A percentile compares a stretch with the other conserved stretches of the same genome.
phyloP scores from a whole-genome alignment of 1,284 basidiomycete genomes.

The Vanrija sp. region DNA sequence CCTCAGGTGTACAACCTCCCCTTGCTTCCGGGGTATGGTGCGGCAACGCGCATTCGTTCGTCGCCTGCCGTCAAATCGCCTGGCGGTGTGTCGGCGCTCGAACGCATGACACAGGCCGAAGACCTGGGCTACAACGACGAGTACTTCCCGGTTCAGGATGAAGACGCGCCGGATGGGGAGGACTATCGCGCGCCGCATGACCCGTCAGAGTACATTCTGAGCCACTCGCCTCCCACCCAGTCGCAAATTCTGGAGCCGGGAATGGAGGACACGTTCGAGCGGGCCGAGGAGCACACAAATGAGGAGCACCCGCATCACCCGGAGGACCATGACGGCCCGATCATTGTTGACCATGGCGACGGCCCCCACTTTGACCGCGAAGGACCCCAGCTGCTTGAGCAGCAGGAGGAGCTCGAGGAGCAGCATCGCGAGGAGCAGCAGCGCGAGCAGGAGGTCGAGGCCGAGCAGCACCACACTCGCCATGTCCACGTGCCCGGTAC shows the following conservation, averaged over 20 bases:
- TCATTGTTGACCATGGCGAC: too few species aligned
- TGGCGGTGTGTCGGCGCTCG: conserved; percentile 59
- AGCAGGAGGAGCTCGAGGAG: neutral
- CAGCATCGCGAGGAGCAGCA: conserved; percentile 4
- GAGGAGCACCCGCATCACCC: neutral
- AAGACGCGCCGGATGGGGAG: conserved; percentile 15
- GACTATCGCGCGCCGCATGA: conserved; percentile 20
- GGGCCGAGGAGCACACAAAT: neutral
- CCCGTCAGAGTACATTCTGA: conserved; percentile 46
- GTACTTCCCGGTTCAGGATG: conserved; percentile 58
- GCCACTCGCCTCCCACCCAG: conserved; percentile 32
- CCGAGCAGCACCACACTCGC: neutral
- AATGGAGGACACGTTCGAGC: conserved; percentile 2
- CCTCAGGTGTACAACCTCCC: conserved; percentile 82
- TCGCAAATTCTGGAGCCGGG: conserved; percentile 3
- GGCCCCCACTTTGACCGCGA: neutral
- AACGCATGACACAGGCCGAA: conserved; percentile 76
- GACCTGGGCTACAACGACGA: conserved; percentile 83
- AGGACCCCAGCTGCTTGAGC: neutral
- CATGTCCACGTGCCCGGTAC: conserved; percentile 21
- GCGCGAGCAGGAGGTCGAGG: neutral
- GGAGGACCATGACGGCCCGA: neutral
- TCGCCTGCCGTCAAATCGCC: conserved; percentile 64
- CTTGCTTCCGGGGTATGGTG: conserved; percentile 83
- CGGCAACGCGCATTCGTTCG: conserved; percentile 75